These are phyloP conservation scores for Debaryomyces sp. DNA, from an alignment of 1,139 yeast genomes.

Conservation along the genomic window DNA sequence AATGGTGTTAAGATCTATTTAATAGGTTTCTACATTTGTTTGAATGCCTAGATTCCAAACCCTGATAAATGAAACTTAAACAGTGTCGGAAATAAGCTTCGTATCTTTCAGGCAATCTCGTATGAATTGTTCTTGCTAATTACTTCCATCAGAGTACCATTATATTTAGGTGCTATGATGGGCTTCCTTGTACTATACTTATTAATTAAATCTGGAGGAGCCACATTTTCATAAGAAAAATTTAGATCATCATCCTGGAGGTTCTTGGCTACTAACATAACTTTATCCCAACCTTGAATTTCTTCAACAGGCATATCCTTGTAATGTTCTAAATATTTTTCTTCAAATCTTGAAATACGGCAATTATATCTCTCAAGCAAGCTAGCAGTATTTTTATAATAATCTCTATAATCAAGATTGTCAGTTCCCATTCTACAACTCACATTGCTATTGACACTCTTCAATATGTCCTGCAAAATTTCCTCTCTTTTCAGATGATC, in stretches of 20 bases:
- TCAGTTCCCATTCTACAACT: too few species aligned
- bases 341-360: neutral
- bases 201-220: neutral
- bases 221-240: neutral
- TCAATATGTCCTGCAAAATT: neutral
- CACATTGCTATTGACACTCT: neutral
- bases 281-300: neutral
- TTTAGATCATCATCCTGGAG: neutral
- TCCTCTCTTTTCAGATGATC: neutral
- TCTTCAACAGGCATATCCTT: neutral
- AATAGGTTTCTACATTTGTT: too few species aligned
- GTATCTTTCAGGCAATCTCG: too few species aligned
- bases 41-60: too few species aligned
- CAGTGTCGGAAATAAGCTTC: too few species aligned
- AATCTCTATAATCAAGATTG: too few species aligned
- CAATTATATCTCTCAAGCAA: neutral
- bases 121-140: too few species aligned
- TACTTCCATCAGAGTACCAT: too few species aligned
- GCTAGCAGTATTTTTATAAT: neutral
- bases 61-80: too few species aligned
- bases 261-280: neutral
- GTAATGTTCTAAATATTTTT: neutral
- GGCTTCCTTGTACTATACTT: neutral
- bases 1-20: too few species aligned
- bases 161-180: too few species aligned